A percentile compares a stretch with the other conserved stretches of the same genome.
Conservation (phyloP, 306 rosid species). For the Calophaca sinica region DNA sequence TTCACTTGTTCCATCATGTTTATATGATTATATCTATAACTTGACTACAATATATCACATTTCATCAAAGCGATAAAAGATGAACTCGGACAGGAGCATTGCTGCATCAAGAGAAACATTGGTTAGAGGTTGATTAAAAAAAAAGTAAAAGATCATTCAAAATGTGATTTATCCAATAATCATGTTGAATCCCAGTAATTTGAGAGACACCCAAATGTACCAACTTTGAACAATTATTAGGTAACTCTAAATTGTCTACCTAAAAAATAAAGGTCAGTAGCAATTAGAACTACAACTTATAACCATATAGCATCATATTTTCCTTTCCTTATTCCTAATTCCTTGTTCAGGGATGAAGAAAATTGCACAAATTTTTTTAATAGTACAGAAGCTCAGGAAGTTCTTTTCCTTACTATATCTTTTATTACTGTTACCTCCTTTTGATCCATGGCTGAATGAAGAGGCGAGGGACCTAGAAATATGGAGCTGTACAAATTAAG, state of each 20-base stretch:
- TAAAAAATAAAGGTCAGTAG: not conserved
- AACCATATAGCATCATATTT: not conserved
- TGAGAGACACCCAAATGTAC: too few relatives aligned
- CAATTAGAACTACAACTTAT: not conserved
- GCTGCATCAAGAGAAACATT: conserved; percentile 40
- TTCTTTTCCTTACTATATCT: not conserved
- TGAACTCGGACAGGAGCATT: not conserved
- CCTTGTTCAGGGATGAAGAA: too few relatives aligned
- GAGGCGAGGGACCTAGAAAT: conserved; percentile 39
- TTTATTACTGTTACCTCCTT: conserved; percentile 28
- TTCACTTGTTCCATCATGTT: not conserved
- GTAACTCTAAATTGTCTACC: conserved; percentile 1
- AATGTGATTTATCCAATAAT: conserved; percentile 5
- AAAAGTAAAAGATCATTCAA: not conserved
- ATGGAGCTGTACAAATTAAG: conserved; percentile 14
- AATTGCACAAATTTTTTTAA: too few relatives aligned
- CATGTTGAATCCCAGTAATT: not conserved
- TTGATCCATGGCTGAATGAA: conserved; percentile 51
- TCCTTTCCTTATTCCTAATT: too few relatives aligned
- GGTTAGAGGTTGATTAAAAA: conserved; percentile 20
- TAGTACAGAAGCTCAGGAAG: too few relatives aligned
- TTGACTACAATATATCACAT: conserved; percentile 17
- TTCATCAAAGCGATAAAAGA: not conserved
- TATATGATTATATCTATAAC: not conserved
- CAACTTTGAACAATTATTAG: not conserved